Conservation (phyloP, 306 rosid species). For the Cicer judaicum region DNA sequence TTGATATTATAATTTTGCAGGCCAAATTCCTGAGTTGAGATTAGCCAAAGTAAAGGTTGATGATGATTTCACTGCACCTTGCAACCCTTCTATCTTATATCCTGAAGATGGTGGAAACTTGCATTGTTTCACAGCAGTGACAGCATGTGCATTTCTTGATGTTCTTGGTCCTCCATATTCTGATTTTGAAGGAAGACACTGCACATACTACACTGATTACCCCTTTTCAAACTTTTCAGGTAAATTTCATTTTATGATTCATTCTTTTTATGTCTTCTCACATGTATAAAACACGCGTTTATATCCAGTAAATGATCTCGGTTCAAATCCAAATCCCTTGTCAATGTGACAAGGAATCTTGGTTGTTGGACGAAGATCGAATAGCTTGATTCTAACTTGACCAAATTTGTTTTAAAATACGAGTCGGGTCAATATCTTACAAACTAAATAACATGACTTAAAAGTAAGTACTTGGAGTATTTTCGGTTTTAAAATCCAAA, state of each 20-base stretch:
- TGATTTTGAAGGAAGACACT: slow-evolving; percentile 79
- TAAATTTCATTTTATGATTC: slow-evolving; percentile 38
- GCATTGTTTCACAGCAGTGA: slow-evolving; percentile 95
- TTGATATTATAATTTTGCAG: slow-evolving; percentile 50
- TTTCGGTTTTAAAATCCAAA: not conserved
- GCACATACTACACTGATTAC: slow-evolving; percentile 71
- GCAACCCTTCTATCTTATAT: slow-evolving; percentile 76
- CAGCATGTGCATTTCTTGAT: slow-evolving; percentile 88
- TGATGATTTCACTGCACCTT: slow-evolving; percentile 71
- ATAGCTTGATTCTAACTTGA: not conserved
- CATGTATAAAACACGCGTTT: not conserved
- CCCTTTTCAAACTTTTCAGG: slow-evolving; percentile 73
- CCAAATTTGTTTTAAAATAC: not conserved
- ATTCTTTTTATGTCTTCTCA: not conserved
- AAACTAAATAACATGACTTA: not conserved
- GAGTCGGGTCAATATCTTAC: too few relatives aligned
- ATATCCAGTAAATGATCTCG: too few relatives aligned
- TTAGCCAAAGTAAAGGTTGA: slow-evolving; percentile 85
- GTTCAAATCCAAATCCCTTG: too few relatives aligned
- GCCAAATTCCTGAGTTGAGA: slow-evolving; percentile 48
- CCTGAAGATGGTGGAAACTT: slow-evolving; percentile 95
- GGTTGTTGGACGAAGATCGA: not conserved
- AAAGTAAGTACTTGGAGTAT: not conserved
- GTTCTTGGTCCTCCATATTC: slow-evolving; percentile 98
- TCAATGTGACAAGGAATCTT: not conserved